A percentile compares a stretch with the other conserved stretches of the same genome.
Conservation (phyloP, 1,139 yeast species). For the Candida sanyaensis region DNA sequence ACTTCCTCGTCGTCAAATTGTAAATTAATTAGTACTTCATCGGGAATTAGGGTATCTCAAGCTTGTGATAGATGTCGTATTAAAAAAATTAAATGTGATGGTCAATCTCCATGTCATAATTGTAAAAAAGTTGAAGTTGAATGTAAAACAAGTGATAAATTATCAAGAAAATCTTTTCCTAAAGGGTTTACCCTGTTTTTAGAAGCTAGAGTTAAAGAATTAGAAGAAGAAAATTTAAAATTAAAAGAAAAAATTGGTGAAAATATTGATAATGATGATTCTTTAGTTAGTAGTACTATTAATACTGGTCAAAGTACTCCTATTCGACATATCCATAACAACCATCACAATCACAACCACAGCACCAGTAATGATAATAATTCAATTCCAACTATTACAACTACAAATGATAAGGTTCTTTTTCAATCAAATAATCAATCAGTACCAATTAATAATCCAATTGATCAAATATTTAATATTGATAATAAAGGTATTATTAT, state of each 20-base stretch:
- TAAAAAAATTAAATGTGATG: conserved; percentile 77
- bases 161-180: conserved; percentile 73
- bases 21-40: conserved; percentile 41
- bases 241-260: conserved; percentile 25
- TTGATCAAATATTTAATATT: conserved; percentile 50
- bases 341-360: not conserved
- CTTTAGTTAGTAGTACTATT: not conserved
- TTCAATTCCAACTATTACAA: conserved; percentile 13
- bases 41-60: conserved; percentile 60
- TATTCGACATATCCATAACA: not conserved
- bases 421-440: conserved; percentile 18
- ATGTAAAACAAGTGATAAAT: conserved; percentile 70
- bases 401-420: conserved; percentile 16
- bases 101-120: conserved; percentile 68
- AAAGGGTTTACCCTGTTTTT: conserved; percentile 76
- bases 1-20: conserved; percentile 25
- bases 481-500: conserved; percentile 48
- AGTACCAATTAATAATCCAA: conserved; percentile 45
- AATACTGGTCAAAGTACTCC: conserved; percentile 4
- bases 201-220: conserved; percentile 58
- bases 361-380: not conserved
- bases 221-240: conserved; percentile 59
- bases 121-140: conserved; percentile 65
- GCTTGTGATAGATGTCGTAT: conserved; percentile 82
- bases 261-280: not conserved